phyloP scores from a whole-genome alignment of 1,284 basidiomycete species.

The Moesziomyces sp. region DNA sequence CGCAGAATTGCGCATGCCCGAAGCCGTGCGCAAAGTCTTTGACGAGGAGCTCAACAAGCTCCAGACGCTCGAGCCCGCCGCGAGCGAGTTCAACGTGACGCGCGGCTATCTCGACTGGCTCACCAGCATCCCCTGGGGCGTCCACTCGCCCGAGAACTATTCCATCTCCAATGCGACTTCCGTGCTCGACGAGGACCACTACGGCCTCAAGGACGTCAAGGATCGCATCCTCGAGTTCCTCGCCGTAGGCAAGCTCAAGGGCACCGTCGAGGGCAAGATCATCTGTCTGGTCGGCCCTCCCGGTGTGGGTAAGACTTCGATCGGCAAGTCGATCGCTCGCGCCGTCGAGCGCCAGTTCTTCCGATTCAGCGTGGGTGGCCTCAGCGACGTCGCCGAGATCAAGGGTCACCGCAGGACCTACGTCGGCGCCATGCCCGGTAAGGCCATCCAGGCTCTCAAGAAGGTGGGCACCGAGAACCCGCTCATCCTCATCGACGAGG shows the following conservation, averaged over 20 bases:
- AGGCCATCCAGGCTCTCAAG: conserved; percentile 97
- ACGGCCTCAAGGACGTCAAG: conserved; percentile 92
- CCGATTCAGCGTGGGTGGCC: conserved; percentile 94
- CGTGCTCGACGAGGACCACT: conserved; percentile 95
- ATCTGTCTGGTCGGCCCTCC: conserved; percentile 96
- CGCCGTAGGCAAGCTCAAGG: conserved; percentile 94
- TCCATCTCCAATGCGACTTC: conserved; percentile 84
- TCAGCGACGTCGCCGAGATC: conserved; percentile 98
- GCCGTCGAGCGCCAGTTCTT: conserved; percentile 89
- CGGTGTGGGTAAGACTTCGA: conserved; percentile 92
- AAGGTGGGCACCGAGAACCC: conserved; percentile 97
- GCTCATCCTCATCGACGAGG: conserved; percentile 89
- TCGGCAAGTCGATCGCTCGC: conserved; percentile 87
- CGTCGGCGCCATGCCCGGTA: conserved; percentile 88
- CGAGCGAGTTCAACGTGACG: conserved; percentile 88
- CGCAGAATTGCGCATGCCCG: conserved; percentile 88
- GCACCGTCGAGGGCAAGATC: conserved; percentile 98
- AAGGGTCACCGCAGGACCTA: conserved; percentile 98
- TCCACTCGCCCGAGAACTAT: conserved; percentile 92
- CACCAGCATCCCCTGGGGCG: conserved; percentile 94
- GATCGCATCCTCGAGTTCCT: conserved; percentile 97
- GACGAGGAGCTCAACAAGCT: conserved; percentile 96
- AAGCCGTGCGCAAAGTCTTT: conserved; percentile 89
- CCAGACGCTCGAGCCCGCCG: conserved; percentile 84
- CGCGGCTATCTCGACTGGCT: conserved; percentile 68